phyloP scores from a whole-genome alignment of 257 asterid genomes.

The Solanum ossicruentum region DNA sequence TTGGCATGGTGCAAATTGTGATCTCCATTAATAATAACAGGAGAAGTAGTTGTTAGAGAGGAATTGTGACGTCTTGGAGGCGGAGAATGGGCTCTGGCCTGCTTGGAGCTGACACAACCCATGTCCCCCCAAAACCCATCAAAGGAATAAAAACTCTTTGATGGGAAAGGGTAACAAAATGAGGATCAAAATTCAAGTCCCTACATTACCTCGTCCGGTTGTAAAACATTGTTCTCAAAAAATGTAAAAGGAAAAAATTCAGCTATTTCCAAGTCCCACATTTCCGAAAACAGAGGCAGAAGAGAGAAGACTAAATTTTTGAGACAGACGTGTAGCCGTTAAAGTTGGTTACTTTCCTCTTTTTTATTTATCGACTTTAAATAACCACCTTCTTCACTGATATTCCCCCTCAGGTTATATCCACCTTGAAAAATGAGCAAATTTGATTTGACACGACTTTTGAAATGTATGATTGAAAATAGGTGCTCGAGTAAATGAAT shows the following conservation, averaged over 20 bases:
- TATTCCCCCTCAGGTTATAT: no score
- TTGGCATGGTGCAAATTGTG: constrained; percentile 11
- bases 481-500: no score
- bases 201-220: background rate
- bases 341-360: background rate
- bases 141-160: background rate
- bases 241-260: no score
- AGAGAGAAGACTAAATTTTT: background rate
- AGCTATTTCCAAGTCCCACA: background rate
- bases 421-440: no score
- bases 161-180: background rate
- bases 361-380: background rate
- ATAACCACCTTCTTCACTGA: background rate
- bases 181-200: background rate
- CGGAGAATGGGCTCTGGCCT: constrained; percentile 22
- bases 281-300: background rate
- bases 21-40: constrained; percentile 2
- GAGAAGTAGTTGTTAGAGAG: background rate
- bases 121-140: constrained; percentile 73
- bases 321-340: background rate
- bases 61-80: background rate
- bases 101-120: constrained; percentile 92
- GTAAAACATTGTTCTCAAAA: background rate
- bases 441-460: no score
- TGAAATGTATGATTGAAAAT: no score